Evolutionary conservation across 345 rosid genomes (phyloP), one percentile per base, ranked within the genome.

Genomic region (Citrus cavaleriei): DNA sequence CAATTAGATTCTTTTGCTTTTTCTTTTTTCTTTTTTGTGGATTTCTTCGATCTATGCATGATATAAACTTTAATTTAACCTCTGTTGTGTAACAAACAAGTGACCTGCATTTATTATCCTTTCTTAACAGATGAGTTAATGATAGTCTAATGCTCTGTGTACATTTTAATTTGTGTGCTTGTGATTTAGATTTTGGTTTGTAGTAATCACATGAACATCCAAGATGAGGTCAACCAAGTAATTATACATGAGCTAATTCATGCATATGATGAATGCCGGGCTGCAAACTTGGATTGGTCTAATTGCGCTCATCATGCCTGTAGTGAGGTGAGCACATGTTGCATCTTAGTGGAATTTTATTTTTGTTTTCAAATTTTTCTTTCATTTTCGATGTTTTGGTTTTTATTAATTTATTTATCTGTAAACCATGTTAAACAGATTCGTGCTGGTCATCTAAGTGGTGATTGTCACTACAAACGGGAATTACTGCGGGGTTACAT

Each of bases 291-390:
- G 87, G 91, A 94, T 77, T 94, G 98, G 98, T 25, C 84, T 67
- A 88, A 91, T 77, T 96, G 99, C 79, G 97, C 95, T 68, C 99
- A 96, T 78, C 99, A 96, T 90, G 98, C 98, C 70, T 96, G 99
- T 63, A 90, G 91, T 58, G 97, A 96, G 99, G 99, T 96, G 82
- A 65, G 74, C 51, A 68, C 42, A n/a, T 78, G 67, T 49, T 32
- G 54, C 10, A 63, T 58, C 22, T 72, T 76, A 55, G 34, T 58
- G 78, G 42, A 13, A 42, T 10, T 80, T 64, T 64, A 61, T 62
- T 7, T 5, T 46, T 46, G 5, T 46, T 46, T 46, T 46, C 51
- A 7, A 40, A 10, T 75, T 25, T 27, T 72, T 69, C 49, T 72
- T 58, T 7, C 37, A 13, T 34, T 57, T 69, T 27, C 13, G 28